Evolutionary conservation across 1,139 yeast species (phyloP), one percentile per base, ranked within the genome.

Genomic region (Geotrichum australiense): DNA sequence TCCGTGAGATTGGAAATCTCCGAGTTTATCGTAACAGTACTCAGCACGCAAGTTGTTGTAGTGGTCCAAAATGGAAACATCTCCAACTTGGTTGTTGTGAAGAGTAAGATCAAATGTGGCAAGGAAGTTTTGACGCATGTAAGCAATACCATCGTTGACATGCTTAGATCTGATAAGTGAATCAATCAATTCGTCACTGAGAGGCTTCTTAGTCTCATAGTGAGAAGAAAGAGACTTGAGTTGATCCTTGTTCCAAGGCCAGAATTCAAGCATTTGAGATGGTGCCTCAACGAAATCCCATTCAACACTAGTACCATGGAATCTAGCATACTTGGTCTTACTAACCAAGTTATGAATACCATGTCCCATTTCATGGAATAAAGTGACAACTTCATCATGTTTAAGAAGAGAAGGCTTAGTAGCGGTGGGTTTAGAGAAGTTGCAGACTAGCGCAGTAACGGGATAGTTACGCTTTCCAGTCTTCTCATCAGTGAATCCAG

Each of bases 231-330:
- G 64, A 10, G 61, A 57, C 52, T 68, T 71, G 49, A 85, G 66
- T 59, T 78, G 80, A 32, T 70, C 63, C 46, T 70, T 71, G 42
- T 80, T 73, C 94, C 94, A 85, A 27, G 89, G 80, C 87, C 94
- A 85, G 63, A 78, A 82, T 61, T 85, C 95, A 52, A 85, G 69
- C 81, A 85, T 76, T 64, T 85, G 94, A 1, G 94, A 83, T 20
- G 94, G 94, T 33, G 91, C 85, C 61, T 85, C 94, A 38, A 84
- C 94, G 62, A 84, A 85, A 64, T 85, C 95, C 70, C 91, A 71
- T 35, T 82, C 78, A 20, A 81, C 89, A 34, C 73, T 67, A 21
- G 87, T 79, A 16, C 94, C 94, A 55, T 79, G 82, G 63, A 83
- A 83, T 48, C 79, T 69, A 1, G 81, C 70, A 52, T 74, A 78